Conservation (phyloP, 495 filamentous ascomycete species). For the Penicillium simplicissimum region DNA sequence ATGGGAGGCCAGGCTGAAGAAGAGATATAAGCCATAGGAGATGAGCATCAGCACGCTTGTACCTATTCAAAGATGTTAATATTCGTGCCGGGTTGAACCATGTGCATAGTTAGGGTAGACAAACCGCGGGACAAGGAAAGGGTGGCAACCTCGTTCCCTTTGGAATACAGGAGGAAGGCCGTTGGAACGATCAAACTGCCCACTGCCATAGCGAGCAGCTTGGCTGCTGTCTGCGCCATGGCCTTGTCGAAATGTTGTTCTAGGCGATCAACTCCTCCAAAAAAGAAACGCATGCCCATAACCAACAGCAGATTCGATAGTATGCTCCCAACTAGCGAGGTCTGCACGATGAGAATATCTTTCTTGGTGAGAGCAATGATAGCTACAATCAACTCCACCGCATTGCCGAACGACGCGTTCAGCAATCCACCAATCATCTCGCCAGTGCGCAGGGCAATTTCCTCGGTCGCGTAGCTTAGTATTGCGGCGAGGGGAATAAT, state of each 20-base stretch:
- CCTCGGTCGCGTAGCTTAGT: conserved; percentile 29
- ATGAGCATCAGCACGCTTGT: conserved; percentile 45
- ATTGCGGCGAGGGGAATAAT: conserved; percentile 26
- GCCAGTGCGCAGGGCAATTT: conserved; percentile 19
- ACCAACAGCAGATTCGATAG: conserved; percentile 29
- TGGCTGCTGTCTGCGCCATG: conserved; percentile 22
- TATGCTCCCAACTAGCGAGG: conserved; percentile 25
- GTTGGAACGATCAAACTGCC: conserved; percentile 27
- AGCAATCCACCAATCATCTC: conserved; percentile 27
- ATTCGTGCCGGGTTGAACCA: background rate
- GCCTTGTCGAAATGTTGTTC: conserved; percentile 24
- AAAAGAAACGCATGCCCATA: conserved; percentile 23
- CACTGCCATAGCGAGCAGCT: conserved; percentile 27
- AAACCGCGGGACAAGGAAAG: background rate
- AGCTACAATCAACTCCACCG: conserved; percentile 26
- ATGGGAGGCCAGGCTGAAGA: conserved; percentile 42
- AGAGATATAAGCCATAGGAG: conserved; percentile 65
- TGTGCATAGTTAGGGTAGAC: background rate
- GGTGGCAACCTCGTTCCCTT: background rate
- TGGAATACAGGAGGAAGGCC: background rate
- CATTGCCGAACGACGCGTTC: conserved; percentile 27
- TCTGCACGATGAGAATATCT: conserved; percentile 24
- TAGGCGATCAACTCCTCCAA: conserved; percentile 14
- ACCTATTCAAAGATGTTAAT: background rate
- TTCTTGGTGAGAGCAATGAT: conserved; percentile 24